Evolutionary conservation across 768 basidiomycete species (phyloP).

Genomic region (Leccinum longicurvipes): DNA sequence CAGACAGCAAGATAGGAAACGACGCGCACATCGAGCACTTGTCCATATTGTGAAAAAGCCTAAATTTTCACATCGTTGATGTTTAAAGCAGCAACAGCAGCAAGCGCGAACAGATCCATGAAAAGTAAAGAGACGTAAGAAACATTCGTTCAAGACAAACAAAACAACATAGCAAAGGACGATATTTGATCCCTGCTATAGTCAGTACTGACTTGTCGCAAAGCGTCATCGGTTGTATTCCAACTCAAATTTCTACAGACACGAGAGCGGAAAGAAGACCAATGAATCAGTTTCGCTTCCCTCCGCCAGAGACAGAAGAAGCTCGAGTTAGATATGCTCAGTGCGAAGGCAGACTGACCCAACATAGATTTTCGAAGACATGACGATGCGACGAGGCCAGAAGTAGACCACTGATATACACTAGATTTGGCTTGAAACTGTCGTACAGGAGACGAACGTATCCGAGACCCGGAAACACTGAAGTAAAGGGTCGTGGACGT

Average conservation of each 20-base stretch:
- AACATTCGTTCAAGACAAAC: slow-evolving; percentile 30
- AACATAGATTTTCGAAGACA: slow-evolving; percentile 84
- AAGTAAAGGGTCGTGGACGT: slow-evolving; percentile 49
- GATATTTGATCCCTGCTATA: slow-evolving; percentile 29
- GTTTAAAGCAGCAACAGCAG: slow-evolving; percentile 18
- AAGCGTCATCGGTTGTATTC: slow-evolving; percentile 92
- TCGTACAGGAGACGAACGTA: slow-evolving; percentile 54
- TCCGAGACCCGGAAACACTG: slow-evolving; percentile 53
- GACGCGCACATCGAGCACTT: slow-evolving; percentile 87
- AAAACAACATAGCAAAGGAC: slow-evolving; percentile 46
- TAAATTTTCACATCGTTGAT: slow-evolving; percentile 35
- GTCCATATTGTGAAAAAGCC: slow-evolving; percentile 82
- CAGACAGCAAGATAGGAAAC: slow-evolving; percentile 27
- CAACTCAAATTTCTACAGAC: slow-evolving; percentile 88
- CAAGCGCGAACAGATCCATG: slow-evolving; percentile 19
- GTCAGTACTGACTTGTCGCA: slow-evolving; percentile 79
- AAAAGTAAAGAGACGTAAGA: slow-evolving; percentile 31
- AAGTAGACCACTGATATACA: slow-evolving; percentile 40
- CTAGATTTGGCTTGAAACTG: slow-evolving; percentile 45
- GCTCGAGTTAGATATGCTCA: slow-evolving; percentile 42
- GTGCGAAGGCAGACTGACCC: slow-evolving; percentile 78
- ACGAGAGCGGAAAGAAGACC: slow-evolving; percentile 39
- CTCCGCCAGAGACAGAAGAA: slow-evolving; percentile 43
- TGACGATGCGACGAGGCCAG: slow-evolving; percentile 44
- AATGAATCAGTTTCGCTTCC: slow-evolving; percentile 54